phyloP scores from a whole-genome alignment of 768 basidiomycete genomes.

The Suillus discolor region DNA sequence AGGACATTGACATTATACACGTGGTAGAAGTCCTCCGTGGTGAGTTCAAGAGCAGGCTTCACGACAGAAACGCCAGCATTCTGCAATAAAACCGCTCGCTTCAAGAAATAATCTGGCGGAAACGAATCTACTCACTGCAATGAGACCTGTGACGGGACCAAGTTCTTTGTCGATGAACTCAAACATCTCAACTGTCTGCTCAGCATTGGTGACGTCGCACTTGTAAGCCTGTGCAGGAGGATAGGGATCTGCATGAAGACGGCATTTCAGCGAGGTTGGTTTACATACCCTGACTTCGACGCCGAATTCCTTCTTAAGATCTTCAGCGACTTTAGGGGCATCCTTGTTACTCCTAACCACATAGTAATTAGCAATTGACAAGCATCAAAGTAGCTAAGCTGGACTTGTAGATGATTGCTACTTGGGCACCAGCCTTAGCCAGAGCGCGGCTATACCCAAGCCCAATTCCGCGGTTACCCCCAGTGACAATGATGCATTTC shows the following conservation, averaged over 20 bases:
- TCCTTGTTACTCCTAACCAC: conserved; percentile 44
- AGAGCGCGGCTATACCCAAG: conserved; percentile 53
- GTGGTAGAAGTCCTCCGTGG: conserved; percentile 52
- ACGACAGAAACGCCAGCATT: conserved; percentile 66
- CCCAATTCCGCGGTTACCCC: conserved; percentile 66
- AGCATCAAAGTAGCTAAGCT: not conserved
- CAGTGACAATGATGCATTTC: conserved; percentile 59
- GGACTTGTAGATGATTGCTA: conserved; percentile 64
- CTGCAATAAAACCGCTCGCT: conserved; percentile 26
- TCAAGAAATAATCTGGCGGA: not conserved
- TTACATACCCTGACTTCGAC: conserved; percentile 40
- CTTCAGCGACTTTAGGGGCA: conserved; percentile 49
- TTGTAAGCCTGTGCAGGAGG: conserved; percentile 50
- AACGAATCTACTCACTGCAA: conserved; percentile 45
- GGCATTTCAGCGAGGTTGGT: not conserved
- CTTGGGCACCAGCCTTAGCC: conserved; percentile 55
- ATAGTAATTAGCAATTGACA: not conserved
- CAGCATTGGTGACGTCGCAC: conserved; percentile 58
- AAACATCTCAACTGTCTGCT: conserved; percentile 46
- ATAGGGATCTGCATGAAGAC: not conserved
- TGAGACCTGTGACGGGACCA: conserved; percentile 51
- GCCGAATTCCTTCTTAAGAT: conserved; percentile 50
- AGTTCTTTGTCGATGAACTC: conserved; percentile 51
- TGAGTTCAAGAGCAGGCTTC: conserved; percentile 62
- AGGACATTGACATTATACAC: conserved; percentile 64